phyloP scores from a whole-genome alignment of 2,329 filamentous ascomycete genomes.

The Botryotinia calthae region DNA sequence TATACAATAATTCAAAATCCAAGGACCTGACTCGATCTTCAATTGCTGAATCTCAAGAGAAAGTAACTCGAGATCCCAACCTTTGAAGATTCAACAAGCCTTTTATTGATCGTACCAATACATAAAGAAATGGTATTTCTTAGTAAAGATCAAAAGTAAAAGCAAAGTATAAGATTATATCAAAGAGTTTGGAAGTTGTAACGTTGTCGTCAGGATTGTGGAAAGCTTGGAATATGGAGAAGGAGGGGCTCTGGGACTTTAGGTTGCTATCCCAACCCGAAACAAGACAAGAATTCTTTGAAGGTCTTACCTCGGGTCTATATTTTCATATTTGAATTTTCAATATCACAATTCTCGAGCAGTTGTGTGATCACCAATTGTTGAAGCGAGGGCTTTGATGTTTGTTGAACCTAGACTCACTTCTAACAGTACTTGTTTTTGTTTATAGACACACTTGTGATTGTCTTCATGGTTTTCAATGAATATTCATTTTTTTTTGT shows the following conservation, averaged over 20 bases:
- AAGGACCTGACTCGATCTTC: neutral
- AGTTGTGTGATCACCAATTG: neutral
- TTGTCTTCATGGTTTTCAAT: neutral
- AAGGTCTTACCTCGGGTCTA: neutral
- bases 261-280: neutral
- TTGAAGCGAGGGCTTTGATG: slow-evolving; percentile 4
- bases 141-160: neutral
- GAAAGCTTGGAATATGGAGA: neutral
- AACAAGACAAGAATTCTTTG: neutral
- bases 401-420: neutral
- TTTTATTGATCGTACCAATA: neutral
- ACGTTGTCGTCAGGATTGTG: neutral
- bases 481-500: neutral
- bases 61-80: neutral
- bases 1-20: neutral
- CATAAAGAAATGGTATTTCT: rapidly evolving
- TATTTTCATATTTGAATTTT: neutral
- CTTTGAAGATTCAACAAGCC: too few relatives aligned
- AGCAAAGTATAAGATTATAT: neutral
- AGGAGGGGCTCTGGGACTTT: neutral
- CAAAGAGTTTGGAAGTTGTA: neutral
- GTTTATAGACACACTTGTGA: neutral
- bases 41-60: neutral
- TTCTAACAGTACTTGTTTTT: neutral
- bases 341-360: neutral